Conservation (phyloP, 768 basidiomycete genomes). For the Suillus cothurnatus region DNA sequence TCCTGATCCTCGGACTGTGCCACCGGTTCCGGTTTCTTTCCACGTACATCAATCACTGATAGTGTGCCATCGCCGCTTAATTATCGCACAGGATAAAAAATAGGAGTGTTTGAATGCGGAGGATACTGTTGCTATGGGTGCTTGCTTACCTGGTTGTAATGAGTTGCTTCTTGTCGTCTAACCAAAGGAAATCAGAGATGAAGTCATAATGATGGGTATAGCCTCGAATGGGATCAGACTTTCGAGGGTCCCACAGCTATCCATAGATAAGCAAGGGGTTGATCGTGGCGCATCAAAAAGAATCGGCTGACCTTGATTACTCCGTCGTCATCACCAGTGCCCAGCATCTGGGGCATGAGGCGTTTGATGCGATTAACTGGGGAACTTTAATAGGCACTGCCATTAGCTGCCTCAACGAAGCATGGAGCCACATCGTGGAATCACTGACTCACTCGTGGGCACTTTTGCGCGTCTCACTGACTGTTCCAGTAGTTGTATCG, state of each 20-base stretch:
- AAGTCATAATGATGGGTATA: constrained; percentile 94
- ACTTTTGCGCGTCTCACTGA: constrained; percentile 48
- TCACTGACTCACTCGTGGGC: constrained; percentile 66
- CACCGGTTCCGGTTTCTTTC: constrained; percentile 74
- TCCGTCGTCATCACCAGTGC: constrained; percentile 93
- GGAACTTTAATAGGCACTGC: constrained; percentile 50
- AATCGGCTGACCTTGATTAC: constrained; percentile 73
- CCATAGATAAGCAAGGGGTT: background rate
- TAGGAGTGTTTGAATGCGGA: background rate
- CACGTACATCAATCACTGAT: constrained; percentile 89
- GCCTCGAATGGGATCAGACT: constrained; percentile 58
- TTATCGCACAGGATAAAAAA: constrained; percentile 5
- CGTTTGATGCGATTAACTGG: constrained; percentile 86
- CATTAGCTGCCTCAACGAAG: constrained; percentile 29
- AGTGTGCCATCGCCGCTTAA: constrained; percentile 89
- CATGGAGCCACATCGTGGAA: constrained; percentile 12
- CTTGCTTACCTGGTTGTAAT: constrained; percentile 79
- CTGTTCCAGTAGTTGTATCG: constrained; percentile 60
- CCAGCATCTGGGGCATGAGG: constrained; percentile 69
- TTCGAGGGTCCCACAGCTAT: constrained; percentile 90
- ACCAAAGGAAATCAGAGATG: constrained; percentile 89
- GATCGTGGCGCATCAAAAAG: background rate
- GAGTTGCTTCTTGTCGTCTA: constrained; percentile 81
- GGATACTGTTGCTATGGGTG: constrained; percentile 2
- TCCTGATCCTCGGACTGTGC: constrained; percentile 95